Conservation (phyloP, 192 early-diverging fungal genomes). For the Phlyctochytrium arcticum region DNA sequence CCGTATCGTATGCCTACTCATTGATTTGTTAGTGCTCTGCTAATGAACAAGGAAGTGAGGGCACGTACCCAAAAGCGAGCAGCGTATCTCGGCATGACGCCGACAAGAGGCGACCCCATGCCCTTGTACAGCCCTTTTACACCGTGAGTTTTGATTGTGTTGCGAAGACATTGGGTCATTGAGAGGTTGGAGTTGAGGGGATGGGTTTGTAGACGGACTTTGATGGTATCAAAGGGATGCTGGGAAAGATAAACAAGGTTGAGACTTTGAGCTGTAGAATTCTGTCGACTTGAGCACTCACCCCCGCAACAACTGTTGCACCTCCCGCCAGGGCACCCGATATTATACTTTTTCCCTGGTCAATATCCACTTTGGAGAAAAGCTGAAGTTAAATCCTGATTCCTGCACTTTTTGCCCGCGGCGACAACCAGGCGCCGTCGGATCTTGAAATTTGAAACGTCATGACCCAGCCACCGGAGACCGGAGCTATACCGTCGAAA, state of each 20-base stretch:
- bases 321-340: constrained; percentile 89
- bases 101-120: constrained; percentile 85
- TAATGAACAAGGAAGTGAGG: too few species aligned
- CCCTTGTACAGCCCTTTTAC: constrained; percentile 89
- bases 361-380: too few species aligned
- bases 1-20: constrained; percentile 55
- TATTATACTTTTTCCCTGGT: constrained; percentile 69
- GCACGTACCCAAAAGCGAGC: constrained; percentile 77
- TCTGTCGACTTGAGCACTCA: constrained; percentile 21
- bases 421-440: too few species aligned
- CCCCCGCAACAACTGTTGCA: constrained; percentile 66
- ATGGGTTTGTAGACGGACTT: constrained; percentile 92
- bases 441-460: too few species aligned
- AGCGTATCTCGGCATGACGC: constrained; percentile 92
- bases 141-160: constrained; percentile 85
- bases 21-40: too few species aligned
- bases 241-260: not conserved
- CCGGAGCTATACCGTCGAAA: too few species aligned
- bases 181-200: constrained; percentile 74
- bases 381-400: too few species aligned
- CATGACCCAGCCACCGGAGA: too few species aligned
- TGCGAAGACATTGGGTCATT: constrained; percentile 68
- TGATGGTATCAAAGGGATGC: constrained; percentile 65
- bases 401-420: too few species aligned
- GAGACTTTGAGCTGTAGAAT: not conserved